Evolutionary conservation across 805 yeast genomes (phyloP).

Genomic region (Spathaspora girioi): DNA sequence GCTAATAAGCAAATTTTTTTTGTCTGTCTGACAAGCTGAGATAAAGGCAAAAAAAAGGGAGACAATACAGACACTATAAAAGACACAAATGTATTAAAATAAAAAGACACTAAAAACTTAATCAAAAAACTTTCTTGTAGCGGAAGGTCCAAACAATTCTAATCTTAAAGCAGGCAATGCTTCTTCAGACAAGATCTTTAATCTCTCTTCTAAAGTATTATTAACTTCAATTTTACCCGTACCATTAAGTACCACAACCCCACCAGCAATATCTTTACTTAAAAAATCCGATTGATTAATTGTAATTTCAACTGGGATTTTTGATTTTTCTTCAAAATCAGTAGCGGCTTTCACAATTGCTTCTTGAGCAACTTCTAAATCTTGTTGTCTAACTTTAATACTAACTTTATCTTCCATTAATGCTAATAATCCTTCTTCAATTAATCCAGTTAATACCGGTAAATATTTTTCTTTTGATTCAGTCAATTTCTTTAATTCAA

Average conservation of each 20-base stretch:
- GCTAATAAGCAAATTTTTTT: too few relatives aligned
- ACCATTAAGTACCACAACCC: slow-evolving; percentile 68
- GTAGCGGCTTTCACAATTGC: slow-evolving; percentile 60
- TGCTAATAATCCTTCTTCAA: slow-evolving; percentile 70
- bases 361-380: slow-evolving; percentile 55
- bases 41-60: background rate
- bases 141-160: slow-evolving; percentile 82
- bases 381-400: slow-evolving; percentile 65
- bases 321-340: slow-evolving; percentile 60
- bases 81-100: background rate
- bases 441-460: slow-evolving; percentile 68
- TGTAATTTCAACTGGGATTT: slow-evolving; percentile 50
- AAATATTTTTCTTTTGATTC: slow-evolving; percentile 58
- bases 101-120: slow-evolving; percentile 25
- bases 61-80: background rate
- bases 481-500: slow-evolving; percentile 56
- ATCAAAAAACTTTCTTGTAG: slow-evolving; percentile 87
- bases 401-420: slow-evolving; percentile 68
- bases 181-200: slow-evolving; percentile 73
- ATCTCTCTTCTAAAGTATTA: slow-evolving; percentile 94
- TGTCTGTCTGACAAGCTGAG: too few relatives aligned
- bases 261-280: slow-evolving; percentile 73
- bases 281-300: slow-evolving; percentile 58
- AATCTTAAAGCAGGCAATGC: slow-evolving; percentile 91
- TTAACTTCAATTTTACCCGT: slow-evolving; percentile 82